phyloP scores from a whole-genome alignment of 2,329 filamentous ascomycete genomes.

The Aspergillus vadensis region DNA sequence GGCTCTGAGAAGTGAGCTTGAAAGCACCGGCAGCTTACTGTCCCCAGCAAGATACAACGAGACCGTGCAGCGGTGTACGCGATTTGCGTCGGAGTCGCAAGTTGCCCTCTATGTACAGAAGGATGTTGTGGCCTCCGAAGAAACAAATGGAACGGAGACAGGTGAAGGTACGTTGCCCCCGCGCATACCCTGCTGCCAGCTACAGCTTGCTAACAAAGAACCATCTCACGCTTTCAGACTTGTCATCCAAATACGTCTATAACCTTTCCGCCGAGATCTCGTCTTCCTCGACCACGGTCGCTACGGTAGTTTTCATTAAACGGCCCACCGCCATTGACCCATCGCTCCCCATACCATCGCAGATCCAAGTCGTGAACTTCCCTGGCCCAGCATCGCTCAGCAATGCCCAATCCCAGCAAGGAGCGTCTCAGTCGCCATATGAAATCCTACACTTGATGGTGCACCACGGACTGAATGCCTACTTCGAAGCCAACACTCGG shows the following conservation, averaged over 20 bases:
- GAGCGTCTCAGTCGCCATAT: constrained; percentile 76
- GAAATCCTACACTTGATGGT: constrained; percentile 91
- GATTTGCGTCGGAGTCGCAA: constrained; percentile 87
- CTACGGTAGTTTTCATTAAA: constrained; percentile 88
- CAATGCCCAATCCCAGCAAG: constrained; percentile 68
- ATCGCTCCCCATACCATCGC: constrained; percentile 75
- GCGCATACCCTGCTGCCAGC: neutral
- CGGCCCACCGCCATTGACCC: constrained; percentile 85
- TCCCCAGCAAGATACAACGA: constrained; percentile 71
- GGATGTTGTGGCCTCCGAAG: constrained; percentile 59
- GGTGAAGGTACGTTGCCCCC: constrained; percentile 43
- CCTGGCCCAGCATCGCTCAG: constrained; percentile 75
- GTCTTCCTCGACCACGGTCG: constrained; percentile 71
- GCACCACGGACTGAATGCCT: constrained; percentile 87
- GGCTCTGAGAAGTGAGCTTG: constrained; percentile 74
- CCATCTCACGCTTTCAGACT: constrained; percentile 21
- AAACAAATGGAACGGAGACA: constrained; percentile 44
- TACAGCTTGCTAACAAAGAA: neutral
- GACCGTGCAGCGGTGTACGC: constrained; percentile 81
- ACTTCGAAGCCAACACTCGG: constrained; percentile 95
- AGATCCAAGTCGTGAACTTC: constrained; percentile 91
- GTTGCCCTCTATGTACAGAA: constrained; percentile 90
- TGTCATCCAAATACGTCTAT: constrained; percentile 64
- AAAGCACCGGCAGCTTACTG: constrained; percentile 78
- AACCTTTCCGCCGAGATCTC: constrained; percentile 80